phyloP scores from a whole-genome alignment of 306 rosid species.

The Ormosia emarginata region DNA sequence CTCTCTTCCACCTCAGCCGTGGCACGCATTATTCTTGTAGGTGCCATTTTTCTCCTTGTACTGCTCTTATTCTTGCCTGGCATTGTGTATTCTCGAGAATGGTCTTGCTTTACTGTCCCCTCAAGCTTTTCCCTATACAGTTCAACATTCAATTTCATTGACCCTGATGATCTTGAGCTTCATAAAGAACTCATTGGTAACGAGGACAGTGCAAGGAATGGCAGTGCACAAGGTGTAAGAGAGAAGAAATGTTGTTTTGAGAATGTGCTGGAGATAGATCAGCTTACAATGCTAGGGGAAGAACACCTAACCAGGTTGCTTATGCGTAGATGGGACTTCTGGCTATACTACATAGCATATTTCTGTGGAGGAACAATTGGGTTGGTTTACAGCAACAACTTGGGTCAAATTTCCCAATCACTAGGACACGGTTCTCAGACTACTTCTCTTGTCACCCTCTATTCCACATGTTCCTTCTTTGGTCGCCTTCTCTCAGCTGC shows the following conservation, averaged over 20 bases:
- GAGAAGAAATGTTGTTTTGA: constrained; percentile 30
- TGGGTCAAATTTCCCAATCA: constrained; percentile 82
- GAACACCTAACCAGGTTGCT: constrained; percentile 54
- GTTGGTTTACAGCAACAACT: constrained; percentile 78
- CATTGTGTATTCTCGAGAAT: constrained; percentile 31
- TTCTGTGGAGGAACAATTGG: constrained; percentile 85
- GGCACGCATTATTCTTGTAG: constrained; percentile 48
- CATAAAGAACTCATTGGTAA: constrained; percentile 40
- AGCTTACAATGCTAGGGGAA: constrained; percentile 47
- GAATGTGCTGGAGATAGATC: constrained; percentile 46
- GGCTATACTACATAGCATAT: constrained; percentile 74
- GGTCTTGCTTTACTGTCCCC: constrained; percentile 22
- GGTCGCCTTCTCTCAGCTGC: constrained; percentile 81
- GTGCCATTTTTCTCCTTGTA: constrained; percentile 52
- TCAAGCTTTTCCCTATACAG: neutral
- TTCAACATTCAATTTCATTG: constrained; percentile 20
- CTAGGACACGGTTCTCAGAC: constrained; percentile 53
- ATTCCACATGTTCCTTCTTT: constrained; percentile 84
- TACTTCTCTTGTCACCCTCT: constrained; percentile 64
- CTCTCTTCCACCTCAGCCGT: constrained; percentile 17
- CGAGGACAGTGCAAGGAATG: neutral
- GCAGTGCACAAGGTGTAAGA: neutral
- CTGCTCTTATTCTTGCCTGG: constrained; percentile 49
- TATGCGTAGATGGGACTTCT: constrained; percentile 57
- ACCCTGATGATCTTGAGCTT: constrained; percentile 35